Conservation (phyloP, 345 rosid species). For the Corchorus capsularis region DNA sequence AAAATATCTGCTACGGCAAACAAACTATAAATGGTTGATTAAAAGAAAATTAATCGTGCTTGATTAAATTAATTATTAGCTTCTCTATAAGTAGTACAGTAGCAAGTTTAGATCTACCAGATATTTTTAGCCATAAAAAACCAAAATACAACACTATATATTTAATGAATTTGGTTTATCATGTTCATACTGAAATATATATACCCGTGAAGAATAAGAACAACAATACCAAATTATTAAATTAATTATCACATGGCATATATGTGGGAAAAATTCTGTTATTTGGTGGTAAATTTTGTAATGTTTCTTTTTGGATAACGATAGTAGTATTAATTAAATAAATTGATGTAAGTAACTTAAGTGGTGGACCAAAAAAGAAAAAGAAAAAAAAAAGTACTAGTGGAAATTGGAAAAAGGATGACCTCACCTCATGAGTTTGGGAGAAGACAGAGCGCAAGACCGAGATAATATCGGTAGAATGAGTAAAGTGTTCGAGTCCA, state of each 20-base stretch:
- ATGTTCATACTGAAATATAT: neutral
- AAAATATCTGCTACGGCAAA: neutral
- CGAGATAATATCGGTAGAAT: slow-evolving; percentile 64
- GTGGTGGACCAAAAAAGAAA: neutral
- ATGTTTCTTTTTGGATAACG: no score
- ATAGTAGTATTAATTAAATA: no score
- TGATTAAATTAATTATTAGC: no score
- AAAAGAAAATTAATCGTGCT: no score
- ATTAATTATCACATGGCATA: neutral
- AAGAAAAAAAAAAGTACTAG: neutral
- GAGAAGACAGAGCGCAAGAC: slow-evolving; percentile 76
- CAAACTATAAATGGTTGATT: neutral
- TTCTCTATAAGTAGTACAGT: no score
- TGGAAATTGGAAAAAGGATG: neutral
- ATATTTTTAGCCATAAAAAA: no score
- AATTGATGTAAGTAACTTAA: neutral
- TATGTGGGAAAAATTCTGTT: neutral
- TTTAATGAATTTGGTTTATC: neutral
- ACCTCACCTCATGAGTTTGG: slow-evolving; percentile 82
- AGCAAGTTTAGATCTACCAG: no score
- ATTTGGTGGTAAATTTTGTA: neutral
- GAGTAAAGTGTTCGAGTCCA: slow-evolving; percentile 76
- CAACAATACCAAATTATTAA: slow-evolving; percentile 22
- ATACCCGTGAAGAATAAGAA: slow-evolving; percentile 35
- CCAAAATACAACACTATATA: no score